Evolutionary conservation across 805 yeast species (phyloP).

Genomic region (Kodamaea hsintzibuensis): DNA sequence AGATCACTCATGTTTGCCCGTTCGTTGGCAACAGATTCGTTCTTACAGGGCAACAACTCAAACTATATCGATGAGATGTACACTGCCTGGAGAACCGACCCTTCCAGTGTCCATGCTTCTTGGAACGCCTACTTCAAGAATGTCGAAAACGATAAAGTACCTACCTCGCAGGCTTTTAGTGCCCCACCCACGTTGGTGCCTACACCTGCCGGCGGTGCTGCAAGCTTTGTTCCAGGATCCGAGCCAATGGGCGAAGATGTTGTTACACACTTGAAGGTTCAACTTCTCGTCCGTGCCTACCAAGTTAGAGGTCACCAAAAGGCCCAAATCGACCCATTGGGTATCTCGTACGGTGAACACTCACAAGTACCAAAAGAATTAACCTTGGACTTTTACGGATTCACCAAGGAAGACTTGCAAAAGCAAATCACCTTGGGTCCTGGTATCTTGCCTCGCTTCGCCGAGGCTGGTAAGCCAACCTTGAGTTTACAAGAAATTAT

Average conservation of each 20-base stretch:
- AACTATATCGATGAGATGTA: slow-evolving; percentile 98
- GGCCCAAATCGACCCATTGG: slow-evolving; percentile 95
- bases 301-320: slow-evolving; percentile 98
- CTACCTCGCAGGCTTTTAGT: slow-evolving; percentile 73
- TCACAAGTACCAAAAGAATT: slow-evolving; percentile 75
- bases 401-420: slow-evolving; percentile 81
- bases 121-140: slow-evolving; percentile 98
- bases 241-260: slow-evolving; percentile 59
- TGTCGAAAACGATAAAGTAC: slow-evolving; percentile 67
- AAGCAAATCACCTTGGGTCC: slow-evolving; percentile 91
- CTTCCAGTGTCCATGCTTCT: slow-evolving; percentile 86
- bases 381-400: slow-evolving; percentile 89
- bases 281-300: slow-evolving; percentile 94
- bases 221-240: slow-evolving; percentile 56
- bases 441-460: slow-evolving; percentile 93
- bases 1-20: slow-evolving; percentile 7
- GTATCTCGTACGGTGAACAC: slow-evolving; percentile 79
- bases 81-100: slow-evolving; percentile 90
- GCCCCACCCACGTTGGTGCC: slow-evolving; percentile 94
- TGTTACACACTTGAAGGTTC: slow-evolving; percentile 88
- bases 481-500: slow-evolving; percentile 80
- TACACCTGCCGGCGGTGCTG: slow-evolving; percentile 73
- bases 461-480: slow-evolving; percentile 59
- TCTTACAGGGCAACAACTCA: slow-evolving; percentile 81
- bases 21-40: slow-evolving; percentile 58